These are phyloP conservation scores for Spergularia marina DNA, from an alignment of 148 eudicot genomes.

Conservation along the genomic window DNA sequence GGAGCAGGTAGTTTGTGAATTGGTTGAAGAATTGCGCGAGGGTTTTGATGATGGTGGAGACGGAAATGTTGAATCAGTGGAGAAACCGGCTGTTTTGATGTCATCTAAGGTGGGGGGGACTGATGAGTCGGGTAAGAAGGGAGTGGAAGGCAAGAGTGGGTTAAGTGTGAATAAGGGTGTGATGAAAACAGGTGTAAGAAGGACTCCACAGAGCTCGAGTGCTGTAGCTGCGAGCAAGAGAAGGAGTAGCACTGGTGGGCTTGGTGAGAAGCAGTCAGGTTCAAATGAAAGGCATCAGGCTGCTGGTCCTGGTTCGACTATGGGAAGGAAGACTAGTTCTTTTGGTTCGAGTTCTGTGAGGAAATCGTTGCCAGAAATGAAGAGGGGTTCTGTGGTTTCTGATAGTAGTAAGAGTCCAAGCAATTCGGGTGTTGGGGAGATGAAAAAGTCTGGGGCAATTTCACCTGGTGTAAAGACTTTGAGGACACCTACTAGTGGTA, in stretches of 20 bases:
- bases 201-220: constrained; percentile 40
- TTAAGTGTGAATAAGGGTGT: constrained; percentile 35
- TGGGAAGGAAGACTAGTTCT: constrained; percentile 32
- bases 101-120: constrained; percentile 31
- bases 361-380: constrained; percentile 69
- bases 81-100: constrained; percentile 25
- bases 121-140: constrained; percentile 35
- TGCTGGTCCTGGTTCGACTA: constrained; percentile 27
- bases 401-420: constrained; percentile 34
- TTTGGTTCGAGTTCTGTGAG: constrained; percentile 41
- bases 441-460: constrained; percentile 39
- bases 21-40: constrained; percentile 13
- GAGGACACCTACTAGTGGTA: constrained; percentile 42
- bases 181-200: constrained; percentile 41
- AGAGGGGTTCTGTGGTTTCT: constrained; percentile 46
- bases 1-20: constrained; percentile 25
- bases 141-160: constrained; percentile 38
- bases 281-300: constrained; percentile 30
- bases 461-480: constrained; percentile 52
- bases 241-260: constrained; percentile 81
- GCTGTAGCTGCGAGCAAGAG: constrained; percentile 43
- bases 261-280: constrained; percentile 47
- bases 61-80: constrained; percentile 19
- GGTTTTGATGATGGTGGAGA: constrained; percentile 27
- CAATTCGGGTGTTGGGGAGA: constrained; percentile 32